Conservation (phyloP, 257 asterid genomes). For the Schizonepeta tenuifolia region DNA sequence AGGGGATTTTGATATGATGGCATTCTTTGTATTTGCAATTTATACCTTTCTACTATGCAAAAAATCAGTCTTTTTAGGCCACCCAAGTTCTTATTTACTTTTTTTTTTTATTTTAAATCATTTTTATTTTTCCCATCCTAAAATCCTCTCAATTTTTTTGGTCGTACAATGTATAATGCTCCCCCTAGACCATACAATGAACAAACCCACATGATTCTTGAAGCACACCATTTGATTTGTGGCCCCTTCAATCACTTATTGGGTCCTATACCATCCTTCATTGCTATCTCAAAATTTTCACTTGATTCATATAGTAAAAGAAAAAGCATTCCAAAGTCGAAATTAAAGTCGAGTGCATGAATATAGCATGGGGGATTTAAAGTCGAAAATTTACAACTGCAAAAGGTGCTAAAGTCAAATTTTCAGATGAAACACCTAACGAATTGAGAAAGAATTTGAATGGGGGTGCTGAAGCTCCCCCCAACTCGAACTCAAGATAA, state of each 20-base stretch:
- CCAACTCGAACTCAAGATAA: too few relatives aligned
- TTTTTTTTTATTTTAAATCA: neutral
- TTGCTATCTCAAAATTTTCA: neutral
- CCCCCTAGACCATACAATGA: slow-evolving; percentile 56
- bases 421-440: too few relatives aligned
- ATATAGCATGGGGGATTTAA: too few relatives aligned
- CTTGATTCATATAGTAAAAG: neutral
- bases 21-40: slow-evolving; percentile 63
- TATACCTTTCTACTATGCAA: slow-evolving; percentile 50
- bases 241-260: slow-evolving; percentile 55
- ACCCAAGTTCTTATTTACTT: slow-evolving; percentile 34
- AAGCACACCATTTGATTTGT: slow-evolving; percentile 51
- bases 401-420: too few relatives aligned
- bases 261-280: slow-evolving; percentile 34
- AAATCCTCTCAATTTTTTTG: slow-evolving; percentile 26
- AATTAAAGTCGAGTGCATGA: too few relatives aligned
- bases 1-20: slow-evolving; percentile 67
- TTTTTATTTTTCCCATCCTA: slow-evolving; percentile 34
- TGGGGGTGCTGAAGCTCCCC: too few relatives aligned
- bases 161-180: slow-evolving; percentile 56
- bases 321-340: neutral
- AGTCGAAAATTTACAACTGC: too few relatives aligned
- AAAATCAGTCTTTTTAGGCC: slow-evolving; percentile 66
- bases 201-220: slow-evolving; percentile 55
- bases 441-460: too few relatives aligned